Conservation (phyloP, 2,329 filamentous ascomycete species). For the Daldinia sp. region DNA sequence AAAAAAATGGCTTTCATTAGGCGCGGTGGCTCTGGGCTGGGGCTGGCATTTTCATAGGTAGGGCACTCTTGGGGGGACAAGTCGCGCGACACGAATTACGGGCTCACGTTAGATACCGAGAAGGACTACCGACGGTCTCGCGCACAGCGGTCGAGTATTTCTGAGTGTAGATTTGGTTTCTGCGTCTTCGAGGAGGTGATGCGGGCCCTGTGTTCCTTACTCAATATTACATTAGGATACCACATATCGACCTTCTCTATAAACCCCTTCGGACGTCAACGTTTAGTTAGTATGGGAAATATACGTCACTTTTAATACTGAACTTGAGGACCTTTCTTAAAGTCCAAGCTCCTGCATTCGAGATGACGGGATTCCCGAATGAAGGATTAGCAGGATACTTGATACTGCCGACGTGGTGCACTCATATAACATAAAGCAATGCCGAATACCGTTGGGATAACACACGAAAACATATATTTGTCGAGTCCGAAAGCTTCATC, state of each 20-base stretch:
- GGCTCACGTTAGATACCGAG: conserved; percentile 22
- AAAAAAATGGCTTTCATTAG: conserved; percentile 17
- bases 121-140: conserved; percentile 13
- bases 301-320: not conserved
- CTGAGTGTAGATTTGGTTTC: conserved; percentile 1
- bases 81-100: conserved; percentile 17
- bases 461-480: no score
- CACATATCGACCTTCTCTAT: not conserved
- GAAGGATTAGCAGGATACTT: no score
- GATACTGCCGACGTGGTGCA: no score
- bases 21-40: conserved; percentile 11
- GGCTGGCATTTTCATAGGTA: conserved; percentile 24
- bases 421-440: no score
- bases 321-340: no score
- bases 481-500: no score
- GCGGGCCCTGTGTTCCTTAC: not conserved
- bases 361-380: no score
- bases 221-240: conserved; percentile 4
- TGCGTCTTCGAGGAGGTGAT: not conserved
- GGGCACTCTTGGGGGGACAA: conserved; percentile 1
- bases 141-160: conserved; percentile 17
- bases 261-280: not conserved
- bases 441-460: no score
- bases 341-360: no score
- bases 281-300: not conserved